A percentile compares a stretch with the other conserved stretches of the same genome.
Conservation (phyloP, 352 stramenopile species). For the Phytophthora nicotianae region DNA sequence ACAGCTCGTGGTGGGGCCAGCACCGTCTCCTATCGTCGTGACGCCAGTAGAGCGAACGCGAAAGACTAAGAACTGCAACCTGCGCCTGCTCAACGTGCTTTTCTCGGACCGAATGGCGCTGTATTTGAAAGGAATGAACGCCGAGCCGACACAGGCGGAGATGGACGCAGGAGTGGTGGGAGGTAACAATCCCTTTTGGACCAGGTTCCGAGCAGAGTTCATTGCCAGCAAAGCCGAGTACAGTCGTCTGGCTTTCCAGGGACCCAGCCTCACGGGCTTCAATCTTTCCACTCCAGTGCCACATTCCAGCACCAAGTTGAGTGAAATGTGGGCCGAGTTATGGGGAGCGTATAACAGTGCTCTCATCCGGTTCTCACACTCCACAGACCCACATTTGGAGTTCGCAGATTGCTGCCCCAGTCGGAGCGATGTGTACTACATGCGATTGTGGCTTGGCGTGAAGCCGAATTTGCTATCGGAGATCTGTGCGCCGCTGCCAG, state of each 20-base stretch:
- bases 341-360: constrained; percentile 22
- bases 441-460: constrained; percentile 23
- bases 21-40: not conserved
- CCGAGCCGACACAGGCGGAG: constrained; percentile 16
- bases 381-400: constrained; percentile 14
- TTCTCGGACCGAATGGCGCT: constrained; percentile 20
- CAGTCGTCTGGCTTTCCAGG: constrained; percentile 15
- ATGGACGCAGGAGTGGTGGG: constrained; percentile 10
- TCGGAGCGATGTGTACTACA: constrained; percentile 25
- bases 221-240: constrained; percentile 20
- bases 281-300: constrained; percentile 19
- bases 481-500: constrained; percentile 14
- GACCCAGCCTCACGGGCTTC: constrained; percentile 12
- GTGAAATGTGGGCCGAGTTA: constrained; percentile 28
- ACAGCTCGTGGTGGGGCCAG: constrained; percentile 5
- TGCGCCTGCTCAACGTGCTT: constrained; percentile 29
- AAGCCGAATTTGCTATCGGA: constrained; percentile 22
- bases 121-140: constrained; percentile 20
- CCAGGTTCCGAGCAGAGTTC: constrained; percentile 17
- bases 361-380: constrained; percentile 17
- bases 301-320: constrained; percentile 26
- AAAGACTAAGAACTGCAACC: constrained; percentile 35
- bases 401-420: constrained; percentile 25
- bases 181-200: constrained; percentile 24
- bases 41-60: constrained; percentile 12